These are phyloP conservation scores for Solanum bukasovii DNA, from an alignment of 257 asterid species.

Conservation along the genomic window DNA sequence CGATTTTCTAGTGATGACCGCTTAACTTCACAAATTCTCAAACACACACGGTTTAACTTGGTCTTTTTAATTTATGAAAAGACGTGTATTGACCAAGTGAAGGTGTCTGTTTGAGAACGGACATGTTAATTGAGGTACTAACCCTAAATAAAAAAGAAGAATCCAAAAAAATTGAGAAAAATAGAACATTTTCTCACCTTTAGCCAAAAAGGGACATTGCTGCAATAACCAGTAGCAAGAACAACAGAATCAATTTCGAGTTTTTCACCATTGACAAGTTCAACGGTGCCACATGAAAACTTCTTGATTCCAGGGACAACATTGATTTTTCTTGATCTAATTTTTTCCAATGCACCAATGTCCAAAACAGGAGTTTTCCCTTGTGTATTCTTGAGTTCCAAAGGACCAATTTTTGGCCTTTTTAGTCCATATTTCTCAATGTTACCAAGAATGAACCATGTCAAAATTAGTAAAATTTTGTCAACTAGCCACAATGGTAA, in stretches of 20 bases:
- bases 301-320: constrained; percentile 8
- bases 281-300: neutral
- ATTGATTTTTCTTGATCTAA: constrained; percentile 14
- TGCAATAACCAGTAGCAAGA: constrained; percentile 10
- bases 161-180: neutral
- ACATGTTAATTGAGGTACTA: neutral
- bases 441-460: constrained; percentile 20
- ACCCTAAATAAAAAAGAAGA: too few relatives aligned
- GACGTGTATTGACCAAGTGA: neutral
- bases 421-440: constrained; percentile 5
- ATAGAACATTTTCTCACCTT: constrained; percentile 1
- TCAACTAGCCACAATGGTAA: constrained; percentile 21
- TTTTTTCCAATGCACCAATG: constrained; percentile 16
- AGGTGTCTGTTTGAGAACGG: neutral
- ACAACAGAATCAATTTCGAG: constrained; percentile 4
- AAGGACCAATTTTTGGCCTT: constrained; percentile 13
- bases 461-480: constrained; percentile 4
- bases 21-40: neutral
- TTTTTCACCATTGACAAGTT: constrained; percentile 3
- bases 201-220: constrained; percentile 13
- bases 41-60: neutral
- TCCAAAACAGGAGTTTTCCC: constrained; percentile 27
- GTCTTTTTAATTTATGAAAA: neutral
- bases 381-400: constrained; percentile 14
- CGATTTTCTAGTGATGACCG: neutral